Evolutionary conservation across 2,329 filamentous ascomycete species (phyloP), one percentile per base, ranked within the genome.

Genomic region (Sclerotinia spermophila): DNA sequence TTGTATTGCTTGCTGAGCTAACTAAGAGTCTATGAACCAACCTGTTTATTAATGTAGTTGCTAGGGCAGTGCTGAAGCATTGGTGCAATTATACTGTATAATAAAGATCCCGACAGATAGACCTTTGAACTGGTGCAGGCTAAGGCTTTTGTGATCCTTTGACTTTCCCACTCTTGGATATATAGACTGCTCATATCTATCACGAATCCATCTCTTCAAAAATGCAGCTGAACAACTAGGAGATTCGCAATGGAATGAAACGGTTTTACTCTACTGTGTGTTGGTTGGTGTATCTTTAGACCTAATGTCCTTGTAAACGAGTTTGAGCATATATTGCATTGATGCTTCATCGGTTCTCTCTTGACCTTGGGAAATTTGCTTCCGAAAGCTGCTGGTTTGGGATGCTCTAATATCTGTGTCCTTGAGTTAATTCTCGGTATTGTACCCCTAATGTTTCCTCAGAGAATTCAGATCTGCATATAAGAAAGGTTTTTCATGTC

Each of bases 401-500:
- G 70, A 68, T 75, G 72, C 10, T 61, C 51, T 21, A 53, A 7
- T 55, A 68, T 73, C 55, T 51, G 53, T 80, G 78, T 27, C 66
- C 13, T 80, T 75, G 4, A 82, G 74, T 44, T 82, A 78, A 53
- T 76, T 79, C 1, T 79, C 79, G 6, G 77, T 73, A 19, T 67
- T 60, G 71, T 80, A 82, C 0, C 81, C 81, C 51, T 74, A 72
- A 13, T 79, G 75, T 17, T 71, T 71, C 1, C 74, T 75, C 0
- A 75, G 70, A 51, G 81, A 82, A 13, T 81, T 73, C 58, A 74
- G 27, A 10, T 77, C 73, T 6, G 77, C 74, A 71, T 82, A 83
- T 19, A 75, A 75, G 64, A 77, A 82, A 0, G 81, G 81, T 10
- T 79, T 77, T 4, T 79, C 75, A 67, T 84, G 82, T 3, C 78